Percentiles rank a stretch among this genome's conserved stretches.
These are phyloP conservation scores for Curvularia verruculosa DNA, from an alignment of 2,329 filamentous ascomycete species.

Conservation along the genomic window DNA sequence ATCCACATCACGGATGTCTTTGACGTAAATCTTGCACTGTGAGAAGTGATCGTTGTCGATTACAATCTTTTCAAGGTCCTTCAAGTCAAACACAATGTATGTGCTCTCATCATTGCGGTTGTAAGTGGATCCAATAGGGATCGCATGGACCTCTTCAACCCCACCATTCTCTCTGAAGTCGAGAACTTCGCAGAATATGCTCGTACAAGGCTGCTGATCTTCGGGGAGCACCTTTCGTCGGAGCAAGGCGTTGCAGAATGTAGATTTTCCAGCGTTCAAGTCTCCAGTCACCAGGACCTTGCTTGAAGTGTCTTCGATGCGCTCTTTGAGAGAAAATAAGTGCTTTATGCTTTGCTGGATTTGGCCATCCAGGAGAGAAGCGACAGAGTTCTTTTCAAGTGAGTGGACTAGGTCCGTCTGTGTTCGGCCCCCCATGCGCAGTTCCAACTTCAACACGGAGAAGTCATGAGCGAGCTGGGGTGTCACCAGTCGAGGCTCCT, in stretches of 20 bases:
- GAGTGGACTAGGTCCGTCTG: slow-evolving; percentile 94
- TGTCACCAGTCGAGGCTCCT: slow-evolving; percentile 83
- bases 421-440: slow-evolving; percentile 85
- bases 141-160: slow-evolving; percentile 92
- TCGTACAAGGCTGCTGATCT: slow-evolving; percentile 97
- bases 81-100: slow-evolving; percentile 82
- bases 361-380: slow-evolving; percentile 88
- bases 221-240: slow-evolving; percentile 92
- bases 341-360: slow-evolving; percentile 94
- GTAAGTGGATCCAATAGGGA: slow-evolving; percentile 80
- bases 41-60: slow-evolving; percentile 86
- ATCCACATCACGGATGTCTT: slow-evolving; percentile 85
- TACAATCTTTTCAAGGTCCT: slow-evolving; percentile 85
- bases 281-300: slow-evolving; percentile 97
- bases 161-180: slow-evolving; percentile 90
- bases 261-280: slow-evolving; percentile 96
- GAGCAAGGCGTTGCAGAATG: slow-evolving; percentile 96
- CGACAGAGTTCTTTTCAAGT: slow-evolving; percentile 88
- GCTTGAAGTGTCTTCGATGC: slow-evolving; percentile 96
- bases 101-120: slow-evolving; percentile 91
- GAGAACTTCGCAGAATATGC: slow-evolving; percentile 96
- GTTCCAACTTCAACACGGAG: slow-evolving; percentile 90
- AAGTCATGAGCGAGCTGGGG: slow-evolving; percentile 96
- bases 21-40: slow-evolving; percentile 96
- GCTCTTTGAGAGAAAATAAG: slow-evolving; percentile 81